Evolutionary conservation across 768 basidiomycete genomes (phyloP), one percentile per base, ranked within the genome.

Genomic region (Pulveroboletus frians): DNA sequence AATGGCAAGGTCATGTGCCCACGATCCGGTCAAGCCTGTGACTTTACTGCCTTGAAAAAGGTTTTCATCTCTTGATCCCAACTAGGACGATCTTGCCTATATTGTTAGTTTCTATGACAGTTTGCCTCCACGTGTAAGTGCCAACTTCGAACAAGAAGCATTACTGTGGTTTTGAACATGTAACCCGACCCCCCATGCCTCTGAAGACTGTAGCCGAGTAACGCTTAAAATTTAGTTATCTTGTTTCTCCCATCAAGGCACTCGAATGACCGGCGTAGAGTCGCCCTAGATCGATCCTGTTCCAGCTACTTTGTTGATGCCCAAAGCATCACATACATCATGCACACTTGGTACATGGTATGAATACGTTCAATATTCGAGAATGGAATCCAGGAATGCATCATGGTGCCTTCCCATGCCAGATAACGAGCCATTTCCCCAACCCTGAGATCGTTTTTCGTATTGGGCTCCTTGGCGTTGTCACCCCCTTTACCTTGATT

Each of bases 1-100:
- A 74, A 77, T 43, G 92, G 88, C 15, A 73, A 75, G 37, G 90
- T 97, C n/a, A 86, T 76, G 27, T 95, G 92, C 63, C 94, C 92
- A 3, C 75, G 84, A 29, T 85, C 90, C 1, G 78, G 78, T 35
- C 70, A 78, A 44, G 73, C 71, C 10, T 90, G 83, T 60, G 71
- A 78, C 27, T 85, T 88, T 58, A 66, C 69, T 9, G 78, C 78
- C 18, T 70, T 97, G 46, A 78, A 81, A 57, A 96, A 94, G 69
- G 94, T 98, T 15, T 96, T 86, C 67, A 88, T 97, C 51, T 92
- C 92, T 46, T 95, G 70, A 75, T n/a, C 9, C 31, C 8, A 37
- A 29, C 45, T 15, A 14, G 36, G 15, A 31, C 41, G 26, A 47
- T 17, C 14, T 38, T 20, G 20, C 38, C 17, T 39, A 37, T 34